Evolutionary conservation across 176 grass and related monocot genomes (phyloP), one percentile per base, ranked within the genome.

Genomic region (Poa annua): DNA sequence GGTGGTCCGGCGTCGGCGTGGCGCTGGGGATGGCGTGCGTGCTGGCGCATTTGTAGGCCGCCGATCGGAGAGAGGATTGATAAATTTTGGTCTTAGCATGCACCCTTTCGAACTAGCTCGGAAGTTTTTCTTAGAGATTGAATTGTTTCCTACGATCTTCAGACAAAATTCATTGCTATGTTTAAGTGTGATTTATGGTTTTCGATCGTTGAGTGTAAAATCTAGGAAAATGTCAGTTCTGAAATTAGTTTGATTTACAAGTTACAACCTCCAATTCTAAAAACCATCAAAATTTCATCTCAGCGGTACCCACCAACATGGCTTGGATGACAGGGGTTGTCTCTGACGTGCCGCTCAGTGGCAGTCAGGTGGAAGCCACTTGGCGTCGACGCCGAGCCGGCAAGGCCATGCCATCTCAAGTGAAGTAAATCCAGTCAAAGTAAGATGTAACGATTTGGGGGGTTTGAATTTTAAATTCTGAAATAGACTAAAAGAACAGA

Each of bases 21-120:
- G 47, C 55, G 45, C 14, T 72, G 25, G 88, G 34, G 8, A 63
- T 89, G 72, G 24, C 53, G 24, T 78, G 71, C 87, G 8, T 75
- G 78, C 20, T 36, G 71, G 79, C 71, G 74, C 71, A 32, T 38
- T 82, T 79, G 73, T 90, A 90, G 83, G 66, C 57, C 54, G 36
- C 13, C 12, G 24, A 24, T 26, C 20, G 35, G 44, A 49, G 15
- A 42, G 1, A 64, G 13, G 70, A 29, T 19, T 14, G 70, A 50
- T 73, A 73, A 66, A 11, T 50, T 73, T 73, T 50, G 44, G 8
- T 74, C 71, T 74, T 74, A 74, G 71, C 26, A 29, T 73, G 44
- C 71, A 52, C 70, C 45, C 1, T 74, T 74, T 32, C 15, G 16
- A 74, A 52, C 47, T 52, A 42, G 41, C 41, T 42, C 47, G 16